Evolutionary conservation across 345 rosid genomes (phyloP), one percentile per base, ranked within the genome.

Genomic region (Eucalyptus sp.): DNA sequence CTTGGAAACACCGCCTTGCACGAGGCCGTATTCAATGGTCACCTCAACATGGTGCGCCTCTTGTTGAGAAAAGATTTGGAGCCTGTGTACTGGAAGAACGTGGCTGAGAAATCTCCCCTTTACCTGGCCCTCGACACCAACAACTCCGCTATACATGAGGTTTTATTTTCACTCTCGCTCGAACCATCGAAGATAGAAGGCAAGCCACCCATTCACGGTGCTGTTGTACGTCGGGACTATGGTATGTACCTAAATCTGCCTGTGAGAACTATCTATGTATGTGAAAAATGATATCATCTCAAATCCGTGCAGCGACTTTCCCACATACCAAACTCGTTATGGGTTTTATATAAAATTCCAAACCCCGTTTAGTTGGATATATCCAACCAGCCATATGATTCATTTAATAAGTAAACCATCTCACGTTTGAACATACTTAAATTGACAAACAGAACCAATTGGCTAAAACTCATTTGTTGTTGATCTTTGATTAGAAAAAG

Each of bases 231-330:
- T 62, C 1, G 2, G 4, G 1, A 13, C 2, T 13, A 62, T 62
- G 71, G 71, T 62, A 62, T 2, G 33, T 62, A 62, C 17, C 33
- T 12, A 62, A 27, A 29, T 29, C 9, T 62, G 9, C 16, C 0
- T 29, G 15, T 62, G 5, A 2, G 7, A 27, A 62, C 0, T 62
- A 29, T 62, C 9, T 62, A 62, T 62, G 3, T 22, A 56, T 9
- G 62, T 29, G 9, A 13, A 29, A 13, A 29, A 24, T 56, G 62
- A 22, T 8, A 10, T 56, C 1, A 1, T 56, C 29, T 10, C 12
- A 24, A 22, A 22, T 22, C 5, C 13, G 18, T 13, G 33, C 5
- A 7, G 7, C 10, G 0, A 62, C 33, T 29, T 11, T 6, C 17
- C 17, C 16, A 13, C 71, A 6, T 62, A 29, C 33, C 33, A 29